Evolutionary conservation across 306 rosid species (phyloP).

Genomic region (Betula pendula): DNA sequence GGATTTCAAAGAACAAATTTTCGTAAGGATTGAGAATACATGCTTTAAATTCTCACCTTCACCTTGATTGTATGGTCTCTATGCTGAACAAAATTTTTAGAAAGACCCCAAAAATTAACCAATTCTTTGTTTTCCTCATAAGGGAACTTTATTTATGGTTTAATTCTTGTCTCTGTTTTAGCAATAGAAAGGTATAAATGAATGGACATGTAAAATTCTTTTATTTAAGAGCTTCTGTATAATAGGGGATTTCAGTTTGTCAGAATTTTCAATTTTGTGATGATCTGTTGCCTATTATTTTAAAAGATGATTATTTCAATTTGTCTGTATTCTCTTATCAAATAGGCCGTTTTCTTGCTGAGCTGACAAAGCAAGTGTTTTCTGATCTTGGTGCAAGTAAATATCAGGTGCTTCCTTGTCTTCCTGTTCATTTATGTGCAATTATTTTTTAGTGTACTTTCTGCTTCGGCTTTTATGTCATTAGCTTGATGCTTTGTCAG

Average conservation of each 20-base stretch:
- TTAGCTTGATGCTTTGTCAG: background rate
- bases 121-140: background rate
- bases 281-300: background rate
- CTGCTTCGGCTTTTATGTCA: background rate
- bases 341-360: conserved; percentile 92
- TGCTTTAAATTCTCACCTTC: background rate
- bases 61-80: background rate
- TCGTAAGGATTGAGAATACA: too few relatives aligned
- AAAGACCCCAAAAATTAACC: background rate
- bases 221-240: background rate
- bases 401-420: conserved; percentile 73
- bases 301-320: background rate
- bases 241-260: background rate
- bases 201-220: background rate
- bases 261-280: background rate
- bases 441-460: background rate
- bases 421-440: conserved; percentile 12
- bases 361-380: conserved; percentile 91
- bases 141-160: background rate
- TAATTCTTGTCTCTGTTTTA: background rate
- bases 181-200: background rate
- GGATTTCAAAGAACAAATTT: too few relatives aligned
- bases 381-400: conserved; percentile 91
- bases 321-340: conserved; percentile 11
- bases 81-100: background rate